Evolutionary conservation across 2,329 filamentous ascomycete genomes (phyloP).

Genomic region (Penicillium verrucosum): DNA sequence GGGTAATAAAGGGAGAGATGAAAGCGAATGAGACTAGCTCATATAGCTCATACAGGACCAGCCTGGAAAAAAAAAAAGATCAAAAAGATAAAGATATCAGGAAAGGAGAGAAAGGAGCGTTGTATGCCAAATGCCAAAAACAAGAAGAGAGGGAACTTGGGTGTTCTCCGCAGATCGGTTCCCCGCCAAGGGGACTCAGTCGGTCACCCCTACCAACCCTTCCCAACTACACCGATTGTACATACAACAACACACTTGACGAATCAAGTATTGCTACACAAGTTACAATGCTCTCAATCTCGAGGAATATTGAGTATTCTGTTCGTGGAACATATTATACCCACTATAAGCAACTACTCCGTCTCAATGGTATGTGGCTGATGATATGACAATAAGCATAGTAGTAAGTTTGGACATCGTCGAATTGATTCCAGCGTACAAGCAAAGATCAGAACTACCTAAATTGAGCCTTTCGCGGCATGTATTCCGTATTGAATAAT

Average conservation of each 20-base stretch:
- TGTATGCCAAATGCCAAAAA: neutral
- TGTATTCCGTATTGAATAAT: too few species aligned
- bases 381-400: neutral
- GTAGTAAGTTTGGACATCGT: neutral
- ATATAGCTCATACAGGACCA: constrained; percentile 32
- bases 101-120: constrained; percentile 1
- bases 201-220: neutral
- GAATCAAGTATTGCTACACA: neutral
- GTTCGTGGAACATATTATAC: neutral
- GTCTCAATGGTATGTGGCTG: neutral
- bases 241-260: neutral
- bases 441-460: neutral
- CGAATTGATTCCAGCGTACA: neutral
- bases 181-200: constrained; percentile 2
- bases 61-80: constrained; percentile 23
- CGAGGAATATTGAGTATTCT: too few species aligned
- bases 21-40: constrained; percentile 10
- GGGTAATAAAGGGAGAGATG: constrained; percentile 14
- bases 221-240: neutral
- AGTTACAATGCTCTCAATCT: neutral
- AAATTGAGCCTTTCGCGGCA: neutral
- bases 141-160: constrained; percentile 12
- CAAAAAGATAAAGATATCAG: constrained; percentile 2
- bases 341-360: neutral
- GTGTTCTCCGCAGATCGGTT: constrained; percentile 12